These are phyloP conservation scores for Blakeslea trispora DNA, from an alignment of 371 early-diverging fungal species.

Conservation along the genomic window DNA sequence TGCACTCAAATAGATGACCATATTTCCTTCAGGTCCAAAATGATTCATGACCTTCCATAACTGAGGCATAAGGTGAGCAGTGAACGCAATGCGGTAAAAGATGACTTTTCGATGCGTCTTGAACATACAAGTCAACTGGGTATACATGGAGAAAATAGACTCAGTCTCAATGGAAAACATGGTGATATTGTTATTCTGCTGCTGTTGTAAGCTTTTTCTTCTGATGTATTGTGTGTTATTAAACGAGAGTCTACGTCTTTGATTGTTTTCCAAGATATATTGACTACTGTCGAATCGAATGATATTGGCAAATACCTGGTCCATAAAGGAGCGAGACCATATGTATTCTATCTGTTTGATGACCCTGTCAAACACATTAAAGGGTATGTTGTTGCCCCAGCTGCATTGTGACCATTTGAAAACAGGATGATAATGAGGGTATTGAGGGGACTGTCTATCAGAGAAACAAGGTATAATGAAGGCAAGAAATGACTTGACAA, in stretches of 20 bases:
- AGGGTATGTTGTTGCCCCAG: conserved; percentile 47
- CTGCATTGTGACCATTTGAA: conserved; percentile 61
- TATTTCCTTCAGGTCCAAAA: conserved; percentile 60
- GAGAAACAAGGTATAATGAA: conserved; percentile 49
- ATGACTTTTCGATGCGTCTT: conserved; percentile 54
- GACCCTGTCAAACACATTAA: conserved; percentile 44
- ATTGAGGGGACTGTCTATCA: conserved; percentile 42
- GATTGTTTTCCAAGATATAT: conserved; percentile 2
- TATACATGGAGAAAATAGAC: conserved; percentile 55
- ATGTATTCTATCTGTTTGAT: conserved; percentile 55
- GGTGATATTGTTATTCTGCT: conserved; percentile 14
- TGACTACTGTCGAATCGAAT: conserved; percentile 28
- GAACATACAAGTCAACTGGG: conserved; percentile 43
- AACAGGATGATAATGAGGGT: conserved; percentile 62
- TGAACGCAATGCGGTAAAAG: conserved; percentile 60
- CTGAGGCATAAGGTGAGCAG: conserved; percentile 55
- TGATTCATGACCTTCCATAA: conserved; percentile 65
- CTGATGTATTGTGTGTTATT: background rate
- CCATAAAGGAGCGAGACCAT: conserved; percentile 62
- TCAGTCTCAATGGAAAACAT: conserved; percentile 56
- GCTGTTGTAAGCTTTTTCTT: background rate
- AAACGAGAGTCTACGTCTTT: background rate
- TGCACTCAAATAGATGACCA: conserved; percentile 59
- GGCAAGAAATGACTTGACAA: conserved; percentile 31
- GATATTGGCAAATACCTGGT: conserved; percentile 41